Conservation (phyloP, 2,329 filamentous ascomycete species). For the Alternaria incomplexa region DNA sequence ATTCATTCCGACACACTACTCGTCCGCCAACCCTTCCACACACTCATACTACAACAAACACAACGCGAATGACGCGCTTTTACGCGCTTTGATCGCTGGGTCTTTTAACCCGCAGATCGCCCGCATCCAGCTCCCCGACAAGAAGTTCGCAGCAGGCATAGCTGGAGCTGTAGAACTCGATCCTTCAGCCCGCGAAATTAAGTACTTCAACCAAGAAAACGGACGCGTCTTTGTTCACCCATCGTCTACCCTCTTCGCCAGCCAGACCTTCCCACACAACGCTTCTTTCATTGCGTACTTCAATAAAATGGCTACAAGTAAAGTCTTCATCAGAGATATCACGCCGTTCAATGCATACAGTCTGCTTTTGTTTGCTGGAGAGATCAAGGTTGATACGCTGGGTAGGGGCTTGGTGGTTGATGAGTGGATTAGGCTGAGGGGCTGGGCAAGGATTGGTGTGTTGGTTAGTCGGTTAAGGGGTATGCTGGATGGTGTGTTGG, state of each 20-base stretch:
- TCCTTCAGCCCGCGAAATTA: slow-evolving; percentile 88
- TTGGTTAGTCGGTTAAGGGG: slow-evolving; percentile 80
- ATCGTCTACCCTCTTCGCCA: slow-evolving; percentile 82
- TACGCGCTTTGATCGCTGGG: slow-evolving; percentile 58
- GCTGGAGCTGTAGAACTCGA: slow-evolving; percentile 92
- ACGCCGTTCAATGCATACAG: slow-evolving; percentile 94
- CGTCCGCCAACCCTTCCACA: slow-evolving; percentile 31
- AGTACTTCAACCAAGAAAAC: slow-evolving; percentile 72
- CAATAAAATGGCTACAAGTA: slow-evolving; percentile 87
- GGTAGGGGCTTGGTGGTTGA: slow-evolving; percentile 89
- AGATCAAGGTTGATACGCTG: slow-evolving; percentile 83
- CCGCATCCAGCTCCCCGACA: slow-evolving; percentile 90
- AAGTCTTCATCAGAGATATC: slow-evolving; percentile 88
- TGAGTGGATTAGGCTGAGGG: slow-evolving; percentile 83
- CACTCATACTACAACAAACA: slow-evolving; percentile 55
- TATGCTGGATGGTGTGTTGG: slow-evolving; percentile 86
- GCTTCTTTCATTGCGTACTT: slow-evolving; percentile 88
- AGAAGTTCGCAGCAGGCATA: slow-evolving; percentile 88
- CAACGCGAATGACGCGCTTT: slow-evolving; percentile 53
- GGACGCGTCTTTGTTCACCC: slow-evolving; percentile 89
- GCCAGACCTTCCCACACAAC: slow-evolving; percentile 75
- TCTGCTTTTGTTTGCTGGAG: slow-evolving; percentile 84
- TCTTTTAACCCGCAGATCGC: slow-evolving; percentile 79
- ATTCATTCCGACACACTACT: slow-evolving; percentile 64
- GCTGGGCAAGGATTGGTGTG: slow-evolving; percentile 95